Percentiles rank a stretch among this genome's conserved stretches.
phyloP scores from a whole-genome alignment of 768 basidiomycete genomes.

The Boletus rubropictus region DNA sequence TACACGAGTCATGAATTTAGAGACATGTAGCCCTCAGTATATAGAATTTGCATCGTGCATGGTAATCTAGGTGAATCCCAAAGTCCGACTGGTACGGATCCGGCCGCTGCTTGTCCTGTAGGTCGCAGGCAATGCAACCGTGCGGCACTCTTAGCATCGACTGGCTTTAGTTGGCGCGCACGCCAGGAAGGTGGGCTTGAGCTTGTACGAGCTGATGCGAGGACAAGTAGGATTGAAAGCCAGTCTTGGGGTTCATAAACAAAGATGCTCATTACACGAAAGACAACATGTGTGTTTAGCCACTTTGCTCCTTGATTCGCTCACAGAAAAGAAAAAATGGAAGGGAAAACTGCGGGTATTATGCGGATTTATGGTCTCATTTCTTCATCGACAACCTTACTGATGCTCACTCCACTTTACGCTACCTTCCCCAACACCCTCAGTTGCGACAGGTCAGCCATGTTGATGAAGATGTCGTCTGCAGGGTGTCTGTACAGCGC shows the following conservation, averaged over 20 bases:
- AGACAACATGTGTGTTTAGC: not conserved
- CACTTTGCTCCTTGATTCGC: not conserved
- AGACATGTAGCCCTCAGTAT: not conserved
- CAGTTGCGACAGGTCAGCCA: slow-evolving; percentile 79
- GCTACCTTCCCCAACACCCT: slow-evolving; percentile 56
- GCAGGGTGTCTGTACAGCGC: slow-evolving; percentile 93
- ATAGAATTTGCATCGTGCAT: too few relatives aligned
- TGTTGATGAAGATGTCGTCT: slow-evolving; percentile 94
- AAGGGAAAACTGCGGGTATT: slow-evolving; percentile 15
- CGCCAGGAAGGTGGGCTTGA: too few relatives aligned
- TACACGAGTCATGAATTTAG: not conserved
- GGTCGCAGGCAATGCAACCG: too few relatives aligned
- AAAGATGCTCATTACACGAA: slow-evolving; percentile 1
- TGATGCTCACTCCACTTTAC: slow-evolving; percentile 2
- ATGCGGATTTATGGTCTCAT: slow-evolving; percentile 11
- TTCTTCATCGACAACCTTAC: not conserved
- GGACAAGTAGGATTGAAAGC: too few relatives aligned
- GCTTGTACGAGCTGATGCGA: too few relatives aligned
- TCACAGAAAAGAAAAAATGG: not conserved
- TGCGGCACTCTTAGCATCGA: too few relatives aligned
- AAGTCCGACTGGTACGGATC: too few relatives aligned
- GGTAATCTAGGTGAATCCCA: too few relatives aligned
- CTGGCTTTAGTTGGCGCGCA: too few relatives aligned
- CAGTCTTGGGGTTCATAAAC: too few relatives aligned
- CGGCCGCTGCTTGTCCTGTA: too few relatives aligned